These are phyloP conservation scores for Leccinum subtestaceum DNA, from an alignment of 768 basidiomycete genomes.

Conservation along the genomic window DNA sequence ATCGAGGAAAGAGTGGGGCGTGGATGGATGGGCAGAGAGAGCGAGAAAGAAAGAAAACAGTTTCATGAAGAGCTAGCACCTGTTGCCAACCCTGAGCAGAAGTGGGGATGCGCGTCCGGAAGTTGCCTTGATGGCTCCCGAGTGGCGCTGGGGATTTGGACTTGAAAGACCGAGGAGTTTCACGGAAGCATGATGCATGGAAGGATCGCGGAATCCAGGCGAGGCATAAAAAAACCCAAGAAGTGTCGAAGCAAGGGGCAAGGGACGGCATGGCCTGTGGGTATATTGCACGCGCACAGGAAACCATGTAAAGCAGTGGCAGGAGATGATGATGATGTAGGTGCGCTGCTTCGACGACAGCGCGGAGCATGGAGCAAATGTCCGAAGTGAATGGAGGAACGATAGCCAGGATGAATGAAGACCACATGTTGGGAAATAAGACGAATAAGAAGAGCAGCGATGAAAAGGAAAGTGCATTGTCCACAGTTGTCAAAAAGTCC, in stretches of 20 bases:
- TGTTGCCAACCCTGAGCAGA: slow-evolving; percentile 2
- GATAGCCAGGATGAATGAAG: slow-evolving; percentile 21
- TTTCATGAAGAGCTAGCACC: slow-evolving; percentile 9
- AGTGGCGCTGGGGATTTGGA: neutral
- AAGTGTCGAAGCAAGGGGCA: slow-evolving; percentile 16
- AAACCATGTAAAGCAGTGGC: slow-evolving; percentile 7
- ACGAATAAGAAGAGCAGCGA: slow-evolving; percentile 21
- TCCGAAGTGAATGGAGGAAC: slow-evolving; percentile 23
- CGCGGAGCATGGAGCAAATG: slow-evolving; percentile 20
- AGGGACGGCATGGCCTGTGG: slow-evolving; percentile 19
- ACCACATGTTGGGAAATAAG: slow-evolving; percentile 27
- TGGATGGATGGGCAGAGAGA: neutral
- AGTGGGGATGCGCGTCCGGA: slow-evolving; percentile 11
- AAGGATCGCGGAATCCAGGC: slow-evolving; percentile 17
- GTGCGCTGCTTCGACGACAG: slow-evolving; percentile 17
- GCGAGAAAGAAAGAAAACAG: slow-evolving; percentile 1
- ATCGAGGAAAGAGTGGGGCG: neutral
- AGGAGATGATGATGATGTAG: slow-evolving; percentile 9
- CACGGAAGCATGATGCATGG: slow-evolving; percentile 22
- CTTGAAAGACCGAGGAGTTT: slow-evolving; percentile 24
- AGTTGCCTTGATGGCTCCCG: slow-evolving; percentile 13
- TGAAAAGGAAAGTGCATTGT: slow-evolving; percentile 26
- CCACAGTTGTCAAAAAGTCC: slow-evolving; percentile 24
- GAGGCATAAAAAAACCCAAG: slow-evolving; percentile 16
- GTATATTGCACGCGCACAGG: slow-evolving; percentile 18